A percentile compares a stretch with the other conserved stretches of the same genome.
Conservation (phyloP, 1,284 basidiomycete genomes). For the Megacollybia platyphylla region DNA sequence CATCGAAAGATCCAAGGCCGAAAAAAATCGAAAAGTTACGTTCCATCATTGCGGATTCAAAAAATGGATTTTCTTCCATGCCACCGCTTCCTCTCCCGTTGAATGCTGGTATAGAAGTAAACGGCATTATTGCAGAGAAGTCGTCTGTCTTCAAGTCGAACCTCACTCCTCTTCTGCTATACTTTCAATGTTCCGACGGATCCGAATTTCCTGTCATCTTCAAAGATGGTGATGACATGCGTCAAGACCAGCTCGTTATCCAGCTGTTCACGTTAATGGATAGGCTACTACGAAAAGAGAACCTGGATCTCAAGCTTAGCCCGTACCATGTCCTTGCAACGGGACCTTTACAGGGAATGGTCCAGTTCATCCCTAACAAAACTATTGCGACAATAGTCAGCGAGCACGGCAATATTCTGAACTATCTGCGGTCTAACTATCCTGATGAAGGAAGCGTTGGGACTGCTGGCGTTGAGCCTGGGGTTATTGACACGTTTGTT, state of each 20-base stretch:
- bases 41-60: conserved; percentile 72
- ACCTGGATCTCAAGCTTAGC: conserved; percentile 85
- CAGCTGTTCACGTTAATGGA: conserved; percentile 99
- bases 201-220: conserved; percentile 90
- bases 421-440: conserved; percentile 77
- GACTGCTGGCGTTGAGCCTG: conserved; percentile 85
- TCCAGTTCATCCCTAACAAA: conserved; percentile 91
- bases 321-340: conserved; percentile 95
- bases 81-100: conserved; percentile 79
- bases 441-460: conserved; percentile 89
- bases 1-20: conserved; percentile 84
- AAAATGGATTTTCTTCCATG: conserved; percentile 68
- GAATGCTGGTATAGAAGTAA: conserved; percentile 73
- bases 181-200: conserved; percentile 72
- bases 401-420: conserved; percentile 85
- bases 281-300: conserved; percentile 85
- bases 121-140: conserved; percentile 81
- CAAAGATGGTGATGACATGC: conserved; percentile 97
- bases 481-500: conserved; percentile 93
- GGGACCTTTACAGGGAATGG: conserved; percentile 88
- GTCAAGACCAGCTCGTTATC: conserved; percentile 95
- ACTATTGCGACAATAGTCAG: conserved; percentile 89
- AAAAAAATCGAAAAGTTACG: conserved; percentile 97
- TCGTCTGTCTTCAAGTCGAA: conserved; percentile 98
- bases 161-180: conserved; percentile 83